A percentile compares a stretch with the other conserved stretches of the same genome.
phyloP scores from a whole-genome alignment of 768 basidiomycete genomes.

The Termitomyces sp. region DNA sequence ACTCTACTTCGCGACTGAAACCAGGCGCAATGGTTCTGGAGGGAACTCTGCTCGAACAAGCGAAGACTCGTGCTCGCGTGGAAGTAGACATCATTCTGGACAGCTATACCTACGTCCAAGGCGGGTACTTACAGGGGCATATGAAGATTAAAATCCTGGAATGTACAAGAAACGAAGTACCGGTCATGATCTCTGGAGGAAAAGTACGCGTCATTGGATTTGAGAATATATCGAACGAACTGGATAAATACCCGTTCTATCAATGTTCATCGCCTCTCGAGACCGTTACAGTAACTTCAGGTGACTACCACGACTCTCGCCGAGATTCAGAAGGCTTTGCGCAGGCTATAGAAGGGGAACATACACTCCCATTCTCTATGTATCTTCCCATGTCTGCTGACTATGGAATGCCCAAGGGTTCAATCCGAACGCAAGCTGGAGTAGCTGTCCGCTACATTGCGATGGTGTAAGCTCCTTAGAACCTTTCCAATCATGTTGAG shows the following conservation, averaged over 20 bases:
- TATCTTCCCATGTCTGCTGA: slow-evolving; percentile 52
- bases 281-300: slow-evolving; percentile 41
- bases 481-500: not conserved
- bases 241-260: slow-evolving; percentile 77
- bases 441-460: slow-evolving; percentile 12
- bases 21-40: slow-evolving; percentile 41
- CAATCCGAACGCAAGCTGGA: slow-evolving; percentile 50
- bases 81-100: slow-evolving; percentile 81
- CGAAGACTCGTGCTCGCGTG: slow-evolving; percentile 69
- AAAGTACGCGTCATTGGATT: slow-evolving; percentile 85
- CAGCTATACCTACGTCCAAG: slow-evolving; percentile 75
- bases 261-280: slow-evolving; percentile 61
- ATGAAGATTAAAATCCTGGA: slow-evolving; percentile 63
- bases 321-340: slow-evolving; percentile 62
- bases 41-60: slow-evolving; percentile 59
- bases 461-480: not conserved
- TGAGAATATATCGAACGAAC: slow-evolving; percentile 59
- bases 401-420: slow-evolving; percentile 57
- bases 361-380: slow-evolving; percentile 71
- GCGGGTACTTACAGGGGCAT: slow-evolving; percentile 64
- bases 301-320: slow-evolving; percentile 38
- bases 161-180: slow-evolving; percentile 48
- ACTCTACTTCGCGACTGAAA: slow-evolving; percentile 52
- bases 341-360: slow-evolving; percentile 59
- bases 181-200: slow-evolving; percentile 65